Base-by-base conservation (phyloP, 306 rosid genomes). In the Morella rubra region DNA sequence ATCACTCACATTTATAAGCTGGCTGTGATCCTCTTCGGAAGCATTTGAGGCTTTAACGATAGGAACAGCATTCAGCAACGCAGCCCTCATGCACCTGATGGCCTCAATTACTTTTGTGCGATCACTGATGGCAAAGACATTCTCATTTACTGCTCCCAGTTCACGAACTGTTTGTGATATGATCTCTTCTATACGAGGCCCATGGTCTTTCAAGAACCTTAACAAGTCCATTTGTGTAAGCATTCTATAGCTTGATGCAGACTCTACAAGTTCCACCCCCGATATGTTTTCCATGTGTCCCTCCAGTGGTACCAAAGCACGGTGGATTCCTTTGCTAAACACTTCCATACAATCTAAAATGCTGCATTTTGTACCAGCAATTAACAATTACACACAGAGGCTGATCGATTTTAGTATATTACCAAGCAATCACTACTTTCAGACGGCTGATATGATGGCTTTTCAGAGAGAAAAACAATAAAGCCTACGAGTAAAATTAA, bases 281-380 rank as follows among this genome's bases (percentile, higher is more conserved):
- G 87, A 42, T 0, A 68, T 51, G 68, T 81, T 87, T 61, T 81
- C 85, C 68, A 73, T 69, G 4, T 85, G 86, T 20, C 97, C 74
- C 68, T 95, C 98, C 0, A 81, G 10, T 0, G 97, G 98, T 2
- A 92, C 90, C 85, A 95, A 49, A 0, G 90, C 96, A 0, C 97
- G 88, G 78, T 95, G 98, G 67, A 92, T 90, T 22, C 98, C 97
- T 84, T 88, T 95, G 90, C 98, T 89, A 6, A 95, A 89, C 81
- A 95, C 91, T 82, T 95, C 93, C 98, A 92, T 88, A n/a, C 97
- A 90, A 66, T 95, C 98, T 54, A 92, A 32, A 60, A 89, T 6
- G 67, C 98, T 95, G 76, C 81, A 73, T 8, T 6, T n/a, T 5
- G 13, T n/a, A 42, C 18, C 15, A 22, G 6, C 41, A 42, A 50